Evolutionary conservation across 768 basidiomycete species (phyloP).

Genomic region (Russula emetica): DNA sequence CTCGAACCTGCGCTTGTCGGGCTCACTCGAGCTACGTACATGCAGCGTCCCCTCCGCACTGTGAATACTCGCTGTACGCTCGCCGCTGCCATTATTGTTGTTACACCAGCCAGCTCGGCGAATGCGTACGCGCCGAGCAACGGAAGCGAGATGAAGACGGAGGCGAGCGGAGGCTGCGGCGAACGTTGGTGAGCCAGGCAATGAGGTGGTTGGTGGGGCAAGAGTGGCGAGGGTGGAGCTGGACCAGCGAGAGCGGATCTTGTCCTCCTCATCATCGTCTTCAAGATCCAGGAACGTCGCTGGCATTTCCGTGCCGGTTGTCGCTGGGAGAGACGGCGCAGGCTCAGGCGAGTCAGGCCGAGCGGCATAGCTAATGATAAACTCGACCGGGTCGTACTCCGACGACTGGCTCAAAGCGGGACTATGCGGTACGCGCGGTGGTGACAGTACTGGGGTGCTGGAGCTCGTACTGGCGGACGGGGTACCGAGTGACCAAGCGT

Average conservation of each 20-base stretch:
- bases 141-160: slow-evolving; percentile 31
- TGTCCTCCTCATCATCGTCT: slow-evolving; percentile 25
- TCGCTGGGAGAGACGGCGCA: background rate
- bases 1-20: background rate
- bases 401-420: slow-evolving; percentile 12
- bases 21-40: slow-evolving; percentile 17
- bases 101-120: background rate
- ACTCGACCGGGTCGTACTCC: slow-evolving; percentile 15
- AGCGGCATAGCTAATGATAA: slow-evolving; percentile 3
- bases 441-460: slow-evolving; percentile 28
- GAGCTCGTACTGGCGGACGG: slow-evolving; percentile 4
- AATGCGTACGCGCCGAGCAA: slow-evolving; percentile 17
- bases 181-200: background rate
- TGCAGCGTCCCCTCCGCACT: background rate
- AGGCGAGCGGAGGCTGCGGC: slow-evolving; percentile 25
- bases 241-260: slow-evolving; percentile 63
- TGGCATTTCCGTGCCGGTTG: background rate
- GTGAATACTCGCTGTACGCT: background rate
- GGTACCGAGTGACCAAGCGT: slow-evolving; percentile 19
- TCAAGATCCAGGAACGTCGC: slow-evolving; percentile 18
- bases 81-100: background rate
- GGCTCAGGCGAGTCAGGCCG: background rate
- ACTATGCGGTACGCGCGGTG: slow-evolving; percentile 21
- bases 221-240: slow-evolving; percentile 52
- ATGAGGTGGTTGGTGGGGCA: slow-evolving; percentile 18